These are phyloP conservation scores for Dryas octopetala DNA, from an alignment of 306 rosid genomes.

Conservation along the genomic window DNA sequence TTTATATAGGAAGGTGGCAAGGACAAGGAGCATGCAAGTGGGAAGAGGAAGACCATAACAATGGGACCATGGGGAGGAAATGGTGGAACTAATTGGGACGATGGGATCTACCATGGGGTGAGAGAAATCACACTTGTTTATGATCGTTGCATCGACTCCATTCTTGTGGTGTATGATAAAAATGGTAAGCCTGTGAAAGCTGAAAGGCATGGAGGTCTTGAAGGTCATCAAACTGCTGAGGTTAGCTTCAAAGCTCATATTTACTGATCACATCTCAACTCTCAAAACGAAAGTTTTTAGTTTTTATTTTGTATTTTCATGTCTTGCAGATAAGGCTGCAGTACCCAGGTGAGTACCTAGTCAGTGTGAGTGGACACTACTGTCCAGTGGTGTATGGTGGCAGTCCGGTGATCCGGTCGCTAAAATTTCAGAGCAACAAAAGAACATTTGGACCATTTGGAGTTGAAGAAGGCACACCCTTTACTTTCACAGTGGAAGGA, in stretches of 20 bases:
- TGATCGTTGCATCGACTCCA: constrained; percentile 55
- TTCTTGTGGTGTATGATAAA: constrained; percentile 52
- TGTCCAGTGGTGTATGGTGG: constrained; percentile 34
- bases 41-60: constrained; percentile 34
- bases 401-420: constrained; percentile 53
- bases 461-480: constrained; percentile 61
- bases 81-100: constrained; percentile 67
- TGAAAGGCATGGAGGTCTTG: constrained; percentile 58
- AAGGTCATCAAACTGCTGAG: constrained; percentile 49
- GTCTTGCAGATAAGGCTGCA: constrained; percentile 49
- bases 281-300: no score
- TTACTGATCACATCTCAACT: no score
- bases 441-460: constrained; percentile 62
- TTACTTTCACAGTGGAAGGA: constrained; percentile 50
- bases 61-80: constrained; percentile 74
- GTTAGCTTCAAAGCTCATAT: constrained; percentile 19
- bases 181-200: constrained; percentile 49
- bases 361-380: constrained; percentile 52
- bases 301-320: background rate
- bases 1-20: constrained; percentile 23
- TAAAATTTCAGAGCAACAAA: constrained; percentile 50
- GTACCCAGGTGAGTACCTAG: constrained; percentile 51
- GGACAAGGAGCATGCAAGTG: constrained; percentile 34
- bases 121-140: constrained; percentile 49
- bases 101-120: constrained; percentile 54